phyloP scores from a whole-genome alignment of 805 yeast genomes.

The Suhomyces sp. region DNA sequence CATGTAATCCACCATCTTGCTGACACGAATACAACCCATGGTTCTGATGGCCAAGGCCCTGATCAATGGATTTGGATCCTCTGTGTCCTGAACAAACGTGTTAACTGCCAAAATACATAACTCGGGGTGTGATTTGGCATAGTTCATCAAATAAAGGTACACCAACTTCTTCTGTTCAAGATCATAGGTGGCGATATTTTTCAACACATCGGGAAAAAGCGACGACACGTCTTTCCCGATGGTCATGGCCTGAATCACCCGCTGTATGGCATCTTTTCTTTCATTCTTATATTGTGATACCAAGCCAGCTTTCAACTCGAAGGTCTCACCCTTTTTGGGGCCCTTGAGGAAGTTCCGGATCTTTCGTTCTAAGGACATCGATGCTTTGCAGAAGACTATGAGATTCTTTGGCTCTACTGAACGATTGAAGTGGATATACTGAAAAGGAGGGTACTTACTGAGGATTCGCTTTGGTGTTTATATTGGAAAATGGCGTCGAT shows the following conservation, averaged over 20 bases:
- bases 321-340: constrained; percentile 71
- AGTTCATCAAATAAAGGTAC: constrained; percentile 91
- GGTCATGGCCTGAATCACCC: constrained; percentile 98
- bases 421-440: too few species aligned
- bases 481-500: constrained; percentile 6
- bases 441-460: too few species aligned
- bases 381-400: too few species aligned
- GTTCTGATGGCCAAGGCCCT: constrained; percentile 96
- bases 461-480: too few species aligned
- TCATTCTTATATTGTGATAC: constrained; percentile 95
- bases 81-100: constrained; percentile 92
- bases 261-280: constrained; percentile 93
- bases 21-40: constrained; percentile 97
- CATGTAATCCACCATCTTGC: constrained; percentile 92
- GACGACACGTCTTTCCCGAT: constrained; percentile 95
- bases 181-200: constrained; percentile 95
- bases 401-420: too few species aligned
- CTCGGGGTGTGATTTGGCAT: constrained; percentile 96
- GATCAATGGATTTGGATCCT: constrained; percentile 94
- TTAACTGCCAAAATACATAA: constrained; percentile 93
- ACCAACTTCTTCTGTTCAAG: constrained; percentile 95
- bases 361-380: constrained; percentile 44
- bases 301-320: constrained; percentile 82
- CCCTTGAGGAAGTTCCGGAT: constrained; percentile 44
- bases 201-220: constrained; percentile 91